These are phyloP conservation scores for Venturia aucupariae DNA, from an alignment of 2,329 filamentous ascomycete species.

Conservation along the genomic window DNA sequence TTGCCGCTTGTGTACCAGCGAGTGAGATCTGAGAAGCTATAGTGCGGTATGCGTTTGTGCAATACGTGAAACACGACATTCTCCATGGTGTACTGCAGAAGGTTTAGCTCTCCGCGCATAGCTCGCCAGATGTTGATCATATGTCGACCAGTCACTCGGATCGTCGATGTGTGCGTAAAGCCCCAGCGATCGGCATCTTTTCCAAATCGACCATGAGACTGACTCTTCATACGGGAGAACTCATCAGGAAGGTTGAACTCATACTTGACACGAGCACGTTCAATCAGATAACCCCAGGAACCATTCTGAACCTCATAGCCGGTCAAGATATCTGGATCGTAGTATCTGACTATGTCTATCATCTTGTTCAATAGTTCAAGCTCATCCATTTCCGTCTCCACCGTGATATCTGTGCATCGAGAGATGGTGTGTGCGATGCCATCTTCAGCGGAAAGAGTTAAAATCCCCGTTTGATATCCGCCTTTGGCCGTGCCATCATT, in stretches of 20 bases:
- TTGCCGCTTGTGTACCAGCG: slow-evolving; percentile 67
- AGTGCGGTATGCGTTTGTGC: slow-evolving; percentile 80
- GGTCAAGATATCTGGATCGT: slow-evolving; percentile 87
- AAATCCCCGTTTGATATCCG: slow-evolving; percentile 56
- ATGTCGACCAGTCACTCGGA: slow-evolving; percentile 85
- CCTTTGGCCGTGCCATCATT: slow-evolving; percentile 52
- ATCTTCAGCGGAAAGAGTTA: slow-evolving; percentile 59
- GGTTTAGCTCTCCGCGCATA: slow-evolving; percentile 84
- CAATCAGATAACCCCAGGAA: slow-evolving; percentile 94
- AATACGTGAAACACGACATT: slow-evolving; percentile 89
- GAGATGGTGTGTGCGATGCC: slow-evolving; percentile 51
- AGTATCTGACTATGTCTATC: slow-evolving; percentile 71
- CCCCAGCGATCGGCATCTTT: slow-evolving; percentile 87
- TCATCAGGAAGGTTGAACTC: slow-evolving; percentile 88
- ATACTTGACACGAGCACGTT: slow-evolving; percentile 75
- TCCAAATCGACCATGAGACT: slow-evolving; percentile 74
- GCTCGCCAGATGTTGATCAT: slow-evolving; percentile 97
- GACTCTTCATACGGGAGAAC: slow-evolving; percentile 76
- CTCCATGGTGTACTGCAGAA: slow-evolving; percentile 93
- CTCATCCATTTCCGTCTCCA: slow-evolving; percentile 69
- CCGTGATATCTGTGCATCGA: slow-evolving; percentile 51
- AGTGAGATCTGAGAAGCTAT: slow-evolving; percentile 69
- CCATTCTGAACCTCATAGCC: slow-evolving; percentile 90
- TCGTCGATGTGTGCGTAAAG: slow-evolving; percentile 85
- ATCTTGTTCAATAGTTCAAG: slow-evolving; percentile 78